phyloP scores from a whole-genome alignment of 495 filamentous ascomycete genomes.

The Tuber calosporum region DNA sequence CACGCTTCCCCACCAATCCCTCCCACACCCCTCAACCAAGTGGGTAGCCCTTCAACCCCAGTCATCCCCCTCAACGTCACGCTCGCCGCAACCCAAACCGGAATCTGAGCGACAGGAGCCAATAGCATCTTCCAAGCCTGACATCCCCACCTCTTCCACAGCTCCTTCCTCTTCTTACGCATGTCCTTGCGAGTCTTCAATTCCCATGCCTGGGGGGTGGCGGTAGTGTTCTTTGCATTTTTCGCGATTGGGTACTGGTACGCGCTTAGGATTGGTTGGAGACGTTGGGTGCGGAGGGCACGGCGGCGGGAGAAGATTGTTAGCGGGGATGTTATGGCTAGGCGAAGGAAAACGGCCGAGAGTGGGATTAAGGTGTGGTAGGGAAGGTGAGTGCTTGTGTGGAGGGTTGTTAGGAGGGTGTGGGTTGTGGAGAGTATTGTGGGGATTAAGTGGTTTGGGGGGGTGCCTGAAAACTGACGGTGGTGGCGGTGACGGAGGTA shows the following conservation, averaged over 20 bases:
- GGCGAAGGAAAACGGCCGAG: slow-evolving; percentile 57
- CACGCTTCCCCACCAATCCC: slow-evolving; percentile 27
- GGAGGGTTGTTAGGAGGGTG: slow-evolving; percentile 54
- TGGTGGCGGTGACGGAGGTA: slow-evolving; percentile 18
- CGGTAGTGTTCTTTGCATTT: slow-evolving; percentile 14
- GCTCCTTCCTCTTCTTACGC: slow-evolving; percentile 38
- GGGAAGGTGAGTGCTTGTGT: slow-evolving; percentile 54
- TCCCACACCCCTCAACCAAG: slow-evolving; percentile 41
- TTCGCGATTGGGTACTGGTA: slow-evolving; percentile 45
- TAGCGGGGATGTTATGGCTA: slow-evolving; percentile 54
- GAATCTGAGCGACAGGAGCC: slow-evolving; percentile 50
- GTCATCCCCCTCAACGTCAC: slow-evolving; percentile 61
- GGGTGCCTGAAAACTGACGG: slow-evolving; percentile 49
- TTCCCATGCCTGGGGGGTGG: slow-evolving; percentile 30
- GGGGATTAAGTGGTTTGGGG: slow-evolving; percentile 45
- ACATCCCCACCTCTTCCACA: slow-evolving; percentile 49
- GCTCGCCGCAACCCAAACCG: slow-evolving; percentile 61
- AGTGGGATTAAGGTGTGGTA: slow-evolving; percentile 68
- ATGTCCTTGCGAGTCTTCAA: slow-evolving; percentile 35
- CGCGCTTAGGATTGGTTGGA: slow-evolving; percentile 50
- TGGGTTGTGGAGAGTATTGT: slow-evolving; percentile 50
- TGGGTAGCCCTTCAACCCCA: slow-evolving; percentile 49
- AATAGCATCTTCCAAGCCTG: slow-evolving; percentile 49
- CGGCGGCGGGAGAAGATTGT: slow-evolving; percentile 50
- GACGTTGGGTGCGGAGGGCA: slow-evolving; percentile 44